A percentile compares a stretch with the other conserved stretches of the same genome.
Evolutionary conservation across 306 rosid genomes (phyloP).

Genomic region (Fragaria vesca): DNA sequence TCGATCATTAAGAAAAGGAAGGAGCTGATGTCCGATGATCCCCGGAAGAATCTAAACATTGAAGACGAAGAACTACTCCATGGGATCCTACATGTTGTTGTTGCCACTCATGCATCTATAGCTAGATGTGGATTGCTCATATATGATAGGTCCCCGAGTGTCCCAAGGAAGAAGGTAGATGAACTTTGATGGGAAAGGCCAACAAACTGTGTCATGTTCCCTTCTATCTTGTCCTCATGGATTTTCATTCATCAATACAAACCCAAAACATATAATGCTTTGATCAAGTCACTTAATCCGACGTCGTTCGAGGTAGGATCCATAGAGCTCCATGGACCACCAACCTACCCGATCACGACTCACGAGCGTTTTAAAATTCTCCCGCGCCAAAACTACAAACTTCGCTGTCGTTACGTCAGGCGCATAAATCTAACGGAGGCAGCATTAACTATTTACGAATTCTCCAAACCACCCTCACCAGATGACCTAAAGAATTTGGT

Average conservation of each 20-base stretch:
- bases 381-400: constrained; percentile 32
- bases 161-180: background rate
- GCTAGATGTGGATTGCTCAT: background rate
- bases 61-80: background rate
- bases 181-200: constrained; percentile 22
- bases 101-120: background rate
- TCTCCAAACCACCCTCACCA: background rate
- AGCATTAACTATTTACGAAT: background rate
- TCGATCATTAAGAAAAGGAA: background rate
- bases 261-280: background rate
- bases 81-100: background rate
- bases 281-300: background rate
- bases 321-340: constrained; percentile 15
- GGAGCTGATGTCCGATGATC: background rate
- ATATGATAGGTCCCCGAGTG: background rate
- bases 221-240: background rate
- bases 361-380: constrained; percentile 27
- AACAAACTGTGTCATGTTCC: constrained; percentile 9
- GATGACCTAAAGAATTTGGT: background rate
- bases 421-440: constrained; percentile 16
- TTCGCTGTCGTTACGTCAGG: constrained; percentile 19
- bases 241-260: background rate
- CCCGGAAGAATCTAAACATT: background rate
- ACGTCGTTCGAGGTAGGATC: background rate
- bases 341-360: background rate